Evolutionary conservation across 2,329 filamentous ascomycete species (phyloP), one percentile per base, ranked within the genome.

Genomic region (Pseudophaeomoniella oleicola): DNA sequence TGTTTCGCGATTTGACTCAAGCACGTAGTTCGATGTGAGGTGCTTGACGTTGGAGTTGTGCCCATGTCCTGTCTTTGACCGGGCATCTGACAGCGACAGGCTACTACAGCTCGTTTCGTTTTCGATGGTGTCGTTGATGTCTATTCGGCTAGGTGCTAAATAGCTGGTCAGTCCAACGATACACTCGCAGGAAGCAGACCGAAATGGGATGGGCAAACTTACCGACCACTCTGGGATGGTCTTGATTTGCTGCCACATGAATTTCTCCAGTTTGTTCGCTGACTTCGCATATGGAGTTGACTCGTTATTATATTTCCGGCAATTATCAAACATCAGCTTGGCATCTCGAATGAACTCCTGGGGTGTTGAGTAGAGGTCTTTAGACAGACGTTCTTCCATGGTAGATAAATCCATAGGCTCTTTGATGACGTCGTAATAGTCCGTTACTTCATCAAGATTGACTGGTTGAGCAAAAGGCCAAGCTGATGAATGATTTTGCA

Each of bases 381-480:
- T 84, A 52, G 96, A 87, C 44, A 94, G 79, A 59, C 93, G 93
- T 47, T 75, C 77, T 59, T 96, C 90, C 88, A 98, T 96, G 14
- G 87, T 94, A 34, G 75, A 79, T 34, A 94, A 67, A 54, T 94
- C 90, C 90, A 98, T 98, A 22, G 90, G 90, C 56, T 94, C 82
- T 54, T 87, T 87, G 65, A 98, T 98, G 42, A 96, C 87, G 41
- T 94, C 85, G 64, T 96, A 96, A 62, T 98, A 98, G 57, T 98
- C 90, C n/a, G 85, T 78, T 0, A 98, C 90, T 46, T 96, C 90
- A 50, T 98, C 90, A 46, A 81, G 78, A 55, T 92, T 94, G 46
- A 98, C 90, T 1, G 90, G 88, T 16, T 85, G 75, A 19, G 90
- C 71, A 66, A 98, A 98, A 0, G 90, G 90, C 90, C 90, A 98